Base-by-base conservation (phyloP, 345 rosid genomes). In the Lenwebbia sp. region DNA sequence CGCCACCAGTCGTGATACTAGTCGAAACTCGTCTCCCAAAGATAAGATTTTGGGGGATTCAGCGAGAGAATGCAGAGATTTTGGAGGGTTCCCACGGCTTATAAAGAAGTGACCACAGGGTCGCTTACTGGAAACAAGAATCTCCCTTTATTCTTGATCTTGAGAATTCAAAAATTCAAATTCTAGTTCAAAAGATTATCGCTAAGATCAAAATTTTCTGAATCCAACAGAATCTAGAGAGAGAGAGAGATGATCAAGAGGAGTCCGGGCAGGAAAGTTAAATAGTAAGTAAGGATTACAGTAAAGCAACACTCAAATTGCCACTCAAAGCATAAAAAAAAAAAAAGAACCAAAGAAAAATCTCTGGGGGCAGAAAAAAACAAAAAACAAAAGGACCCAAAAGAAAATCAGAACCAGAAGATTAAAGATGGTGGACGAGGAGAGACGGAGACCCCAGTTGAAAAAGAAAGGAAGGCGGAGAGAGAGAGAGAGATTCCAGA, bases 371-470 rank as follows among this genome's bases (percentile, higher is more conserved):
- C 55, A 14, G 47, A 37, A 49, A 81, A 70, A 57, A 15, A 10
- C 41, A 53, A 26, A 65, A 57, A 40, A 23, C 58, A 22, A 37
- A 37, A 70, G 13, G 7, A 10, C 81, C 81, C 81, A 70, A 70
- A 70, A 70, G 47, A 19, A 70, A 70, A 70, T 9, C 81, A 70
- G 47, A 70, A 70, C 47, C 78, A n/a, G n/a, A 84, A 87, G 86
- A 47, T 83, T 70, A 40, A 88, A 82, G 82, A 54, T 75, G 83
- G 76, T 82, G 83, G 50, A 82, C 84, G 86, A 83, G 41, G 56
- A n/a, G 44, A 82, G 51, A 83, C 44, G 23, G 44, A 82, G 51
- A 83, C 44, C 86, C 85, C 52, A 85, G 85, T 62, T 88, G 84
- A 82, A 22, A 19, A 37, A 13, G 22, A 70, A 19, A 70, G 26